Evolutionary conservation across 2,329 filamentous ascomycete species (phyloP).

Genomic region (Pseudocercospora eumusae): DNA sequence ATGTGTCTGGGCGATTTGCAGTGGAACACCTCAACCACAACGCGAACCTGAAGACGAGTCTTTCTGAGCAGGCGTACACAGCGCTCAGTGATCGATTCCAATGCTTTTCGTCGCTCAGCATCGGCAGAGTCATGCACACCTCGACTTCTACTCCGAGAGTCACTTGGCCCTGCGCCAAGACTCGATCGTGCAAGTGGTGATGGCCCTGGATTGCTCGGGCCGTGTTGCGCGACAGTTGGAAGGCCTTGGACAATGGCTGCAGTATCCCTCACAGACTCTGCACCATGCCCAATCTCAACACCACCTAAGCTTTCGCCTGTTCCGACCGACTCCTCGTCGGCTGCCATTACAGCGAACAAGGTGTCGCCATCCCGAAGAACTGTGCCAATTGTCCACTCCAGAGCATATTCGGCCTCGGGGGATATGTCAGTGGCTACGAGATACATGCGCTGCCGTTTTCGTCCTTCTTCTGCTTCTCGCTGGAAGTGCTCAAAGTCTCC

Average conservation of each 20-base stretch:
- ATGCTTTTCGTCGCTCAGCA: constrained; percentile 75
- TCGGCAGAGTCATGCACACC: constrained; percentile 58
- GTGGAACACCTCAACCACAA: constrained; percentile 94
- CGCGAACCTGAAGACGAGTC: constrained; percentile 86
- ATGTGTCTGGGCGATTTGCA: constrained; percentile 97
- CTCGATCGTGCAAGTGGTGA: constrained; percentile 35
- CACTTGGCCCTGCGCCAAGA: constrained; percentile 17
- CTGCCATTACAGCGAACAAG: constrained; percentile 86
- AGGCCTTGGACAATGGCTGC: constrained; percentile 70
- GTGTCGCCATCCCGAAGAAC: constrained; percentile 93
- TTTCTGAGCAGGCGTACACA: constrained; percentile 85
- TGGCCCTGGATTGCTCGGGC: constrained; percentile 34
- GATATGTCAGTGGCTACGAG: constrained; percentile 94
- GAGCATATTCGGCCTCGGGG: constrained; percentile 87
- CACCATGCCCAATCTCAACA: constrained; percentile 68
- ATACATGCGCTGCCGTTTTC: constrained; percentile 81
- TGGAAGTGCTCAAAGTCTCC: constrained; percentile 80
- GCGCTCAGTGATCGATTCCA: constrained; percentile 80
- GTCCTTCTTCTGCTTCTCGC: constrained; percentile 74
- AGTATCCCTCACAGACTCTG: constrained; percentile 73
- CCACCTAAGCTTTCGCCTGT: constrained; percentile 51
- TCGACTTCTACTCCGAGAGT: constrained; percentile 36
- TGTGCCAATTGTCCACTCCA: constrained; percentile 97
- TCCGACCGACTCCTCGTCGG: constrained; percentile 73
- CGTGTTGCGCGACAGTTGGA: constrained; percentile 41